Percentiles rank a stretch among this genome's conserved stretches.
Evolutionary conservation across 305 asterid species (phyloP).

Genomic region (Ilex paraguariensis): DNA sequence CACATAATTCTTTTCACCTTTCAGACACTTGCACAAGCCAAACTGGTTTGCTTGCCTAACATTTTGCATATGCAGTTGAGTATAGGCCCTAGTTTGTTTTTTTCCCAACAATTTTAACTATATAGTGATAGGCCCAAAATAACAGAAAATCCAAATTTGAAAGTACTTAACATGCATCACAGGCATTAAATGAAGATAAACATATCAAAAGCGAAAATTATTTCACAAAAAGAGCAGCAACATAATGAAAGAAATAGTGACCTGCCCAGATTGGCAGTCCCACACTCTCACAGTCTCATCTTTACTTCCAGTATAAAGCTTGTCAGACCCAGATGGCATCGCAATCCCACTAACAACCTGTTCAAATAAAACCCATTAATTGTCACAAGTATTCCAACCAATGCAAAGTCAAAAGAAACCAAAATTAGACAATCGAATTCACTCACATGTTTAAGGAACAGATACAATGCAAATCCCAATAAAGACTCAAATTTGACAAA

Average conservation of each 20-base stretch:
- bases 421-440: neutral
- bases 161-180: no score
- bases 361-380: slow-evolving; percentile 13
- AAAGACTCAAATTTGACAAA: slow-evolving; percentile 11
- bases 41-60: no score
- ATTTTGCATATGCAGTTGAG: no score
- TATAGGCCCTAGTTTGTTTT: no score
- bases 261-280: slow-evolving; percentile 99
- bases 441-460: neutral
- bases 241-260: slow-evolving; percentile 11
- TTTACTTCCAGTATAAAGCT: slow-evolving; percentile 84
- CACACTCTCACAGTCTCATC: slow-evolving; percentile 86
- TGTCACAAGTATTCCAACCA: neutral
- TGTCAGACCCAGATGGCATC: slow-evolving; percentile 81
- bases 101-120: no score
- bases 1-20: no score
- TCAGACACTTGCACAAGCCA: no score
- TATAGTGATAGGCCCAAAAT: no score
- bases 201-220: neutral
- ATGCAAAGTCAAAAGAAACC: neutral
- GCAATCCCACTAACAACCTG: slow-evolving; percentile 93
- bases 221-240: neutral
- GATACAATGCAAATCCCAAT: neutral
- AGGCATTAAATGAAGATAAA: no score
- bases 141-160: no score